A percentile compares a stretch with the other conserved stretches of the same genome.
phyloP scores from a whole-genome alignment of 495 filamentous ascomycete species.

The Aspergillus nidulans region DNA sequence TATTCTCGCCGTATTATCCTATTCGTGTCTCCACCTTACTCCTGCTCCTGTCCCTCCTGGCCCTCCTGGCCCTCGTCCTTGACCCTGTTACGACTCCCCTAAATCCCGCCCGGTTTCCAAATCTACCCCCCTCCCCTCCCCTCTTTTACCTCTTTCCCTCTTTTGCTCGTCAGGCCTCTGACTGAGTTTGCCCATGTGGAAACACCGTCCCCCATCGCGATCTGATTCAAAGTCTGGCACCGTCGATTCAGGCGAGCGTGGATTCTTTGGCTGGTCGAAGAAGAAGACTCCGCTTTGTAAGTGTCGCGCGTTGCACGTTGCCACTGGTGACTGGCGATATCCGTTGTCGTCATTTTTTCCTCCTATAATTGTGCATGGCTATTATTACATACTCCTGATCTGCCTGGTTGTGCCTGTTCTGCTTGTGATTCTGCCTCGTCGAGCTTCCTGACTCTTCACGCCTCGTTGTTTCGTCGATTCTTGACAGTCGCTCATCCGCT shows the following conservation, averaged over 20 bases:
- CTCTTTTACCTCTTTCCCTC: slow-evolving; percentile 15
- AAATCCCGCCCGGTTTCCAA: background rate
- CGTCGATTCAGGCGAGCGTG: slow-evolving; percentile 32
- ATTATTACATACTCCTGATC: slow-evolving; percentile 5
- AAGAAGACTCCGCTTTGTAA: slow-evolving; percentile 37
- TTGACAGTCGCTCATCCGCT: background rate
- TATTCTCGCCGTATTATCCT: slow-evolving; percentile 8
- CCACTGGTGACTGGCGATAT: slow-evolving; percentile 4
- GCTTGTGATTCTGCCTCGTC: too few species aligned
- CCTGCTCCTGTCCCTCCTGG: slow-evolving; percentile 12
- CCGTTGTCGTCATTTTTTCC: slow-evolving; percentile 6
- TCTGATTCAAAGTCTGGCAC: slow-evolving; percentile 40
- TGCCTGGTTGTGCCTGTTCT: background rate
- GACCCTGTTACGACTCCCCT: slow-evolving; percentile 3
- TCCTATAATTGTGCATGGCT: slow-evolving; percentile 2
- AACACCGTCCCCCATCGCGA: slow-evolving; percentile 43
- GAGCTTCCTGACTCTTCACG: background rate
- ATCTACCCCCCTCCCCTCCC: background rate
- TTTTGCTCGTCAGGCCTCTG: slow-evolving; percentile 18
- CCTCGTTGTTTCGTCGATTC: background rate
- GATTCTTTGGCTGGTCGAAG: slow-evolving; percentile 38
- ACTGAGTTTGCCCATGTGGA: slow-evolving; percentile 38
- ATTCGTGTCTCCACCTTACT: slow-evolving; percentile 12
- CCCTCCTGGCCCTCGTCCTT: slow-evolving; percentile 13
- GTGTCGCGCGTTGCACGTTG: slow-evolving; percentile 26